A percentile compares a stretch with the other conserved stretches of the same genome.
Evolutionary conservation across 352 stramenopile genomes (phyloP).

Genomic region (Pythium scleroteichum): DNA sequence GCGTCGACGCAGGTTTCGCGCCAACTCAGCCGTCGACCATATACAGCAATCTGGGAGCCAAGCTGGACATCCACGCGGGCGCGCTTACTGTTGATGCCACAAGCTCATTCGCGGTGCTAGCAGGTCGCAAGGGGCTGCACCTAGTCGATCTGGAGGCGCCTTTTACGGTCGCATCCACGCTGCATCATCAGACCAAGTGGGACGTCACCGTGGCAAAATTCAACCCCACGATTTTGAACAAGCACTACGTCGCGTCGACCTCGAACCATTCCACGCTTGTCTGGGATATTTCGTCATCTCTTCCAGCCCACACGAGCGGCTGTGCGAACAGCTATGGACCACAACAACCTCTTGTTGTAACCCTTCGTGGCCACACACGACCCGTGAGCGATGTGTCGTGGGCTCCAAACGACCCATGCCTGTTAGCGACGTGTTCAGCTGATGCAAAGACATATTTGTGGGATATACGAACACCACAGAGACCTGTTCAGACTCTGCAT

Average conservation of each 20-base stretch:
- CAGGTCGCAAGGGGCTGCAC: constrained; percentile 67
- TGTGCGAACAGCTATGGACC: constrained; percentile 20
- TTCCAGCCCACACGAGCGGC: constrained; percentile 10
- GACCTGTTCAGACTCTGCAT: constrained; percentile 68
- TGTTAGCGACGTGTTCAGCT: constrained; percentile 78
- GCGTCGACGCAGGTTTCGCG: background rate
- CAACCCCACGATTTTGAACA: constrained; percentile 69
- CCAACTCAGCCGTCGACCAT: constrained; percentile 36
- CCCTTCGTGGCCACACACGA: constrained; percentile 69
- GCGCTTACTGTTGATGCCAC: constrained; percentile 77
- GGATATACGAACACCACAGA: constrained; percentile 73
- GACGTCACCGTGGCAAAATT: constrained; percentile 81
- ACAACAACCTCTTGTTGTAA: constrained; percentile 66
- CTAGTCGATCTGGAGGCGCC: constrained; percentile 73
- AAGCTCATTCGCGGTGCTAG: constrained; percentile 62
- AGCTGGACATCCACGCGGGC: constrained; percentile 64
- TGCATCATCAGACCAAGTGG: constrained; percentile 82
- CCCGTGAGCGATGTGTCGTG: constrained; percentile 78
- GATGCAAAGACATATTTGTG: constrained; percentile 82
- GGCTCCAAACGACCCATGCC: constrained; percentile 66
- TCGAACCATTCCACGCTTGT: constrained; percentile 84
- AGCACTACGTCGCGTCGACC: constrained; percentile 69
- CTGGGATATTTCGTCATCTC: constrained; percentile 58
- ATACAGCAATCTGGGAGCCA: constrained; percentile 57
- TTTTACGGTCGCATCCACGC: constrained; percentile 50